phyloP scores from a whole-genome alignment of 768 basidiomycete species.

The Tulasnella sp. region DNA sequence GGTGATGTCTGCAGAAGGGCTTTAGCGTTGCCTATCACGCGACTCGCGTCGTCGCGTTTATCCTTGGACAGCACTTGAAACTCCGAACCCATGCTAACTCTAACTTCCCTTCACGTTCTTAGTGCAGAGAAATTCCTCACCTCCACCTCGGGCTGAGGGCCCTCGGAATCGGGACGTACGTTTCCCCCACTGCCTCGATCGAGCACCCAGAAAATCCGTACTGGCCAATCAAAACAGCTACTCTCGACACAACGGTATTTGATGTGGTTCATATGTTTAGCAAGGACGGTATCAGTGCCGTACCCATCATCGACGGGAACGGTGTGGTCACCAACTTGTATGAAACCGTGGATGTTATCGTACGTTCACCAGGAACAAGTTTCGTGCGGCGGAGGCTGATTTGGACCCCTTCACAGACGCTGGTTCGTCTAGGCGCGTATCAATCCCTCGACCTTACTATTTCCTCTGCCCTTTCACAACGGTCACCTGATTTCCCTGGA shows the following conservation, averaged over 20 bases:
- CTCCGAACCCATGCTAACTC: neutral
- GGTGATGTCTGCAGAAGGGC: neutral
- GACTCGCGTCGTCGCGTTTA: neutral
- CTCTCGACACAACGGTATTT: constrained; percentile 85
- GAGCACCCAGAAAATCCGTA: constrained; percentile 61
- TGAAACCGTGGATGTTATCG: constrained; percentile 98
- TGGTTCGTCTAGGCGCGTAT: constrained; percentile 90
- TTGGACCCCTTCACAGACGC: constrained; percentile 52
- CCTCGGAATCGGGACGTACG: constrained; percentile 92
- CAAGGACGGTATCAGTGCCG: constrained; percentile 89
- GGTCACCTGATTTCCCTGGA: constrained; percentile 92
- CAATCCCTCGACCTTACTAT: constrained; percentile 94
- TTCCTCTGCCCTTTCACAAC: constrained; percentile 83
- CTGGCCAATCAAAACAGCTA: constrained; percentile 89
- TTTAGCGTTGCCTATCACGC: neutral
- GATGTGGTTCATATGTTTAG: constrained; percentile 99
- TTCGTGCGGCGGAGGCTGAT: neutral
- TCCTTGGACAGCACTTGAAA: neutral
- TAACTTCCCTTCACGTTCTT: neutral
- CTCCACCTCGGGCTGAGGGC: constrained; percentile 76
- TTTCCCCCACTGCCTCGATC: constrained; percentile 42
- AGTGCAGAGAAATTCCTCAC: constrained; percentile 86
- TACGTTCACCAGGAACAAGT: constrained; percentile 42
- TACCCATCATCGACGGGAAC: constrained; percentile 89
- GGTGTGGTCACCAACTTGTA: constrained; percentile 94